Evolutionary conservation across 768 basidiomycete genomes (phyloP).

Genomic region (Tubosaeta sp.): DNA sequence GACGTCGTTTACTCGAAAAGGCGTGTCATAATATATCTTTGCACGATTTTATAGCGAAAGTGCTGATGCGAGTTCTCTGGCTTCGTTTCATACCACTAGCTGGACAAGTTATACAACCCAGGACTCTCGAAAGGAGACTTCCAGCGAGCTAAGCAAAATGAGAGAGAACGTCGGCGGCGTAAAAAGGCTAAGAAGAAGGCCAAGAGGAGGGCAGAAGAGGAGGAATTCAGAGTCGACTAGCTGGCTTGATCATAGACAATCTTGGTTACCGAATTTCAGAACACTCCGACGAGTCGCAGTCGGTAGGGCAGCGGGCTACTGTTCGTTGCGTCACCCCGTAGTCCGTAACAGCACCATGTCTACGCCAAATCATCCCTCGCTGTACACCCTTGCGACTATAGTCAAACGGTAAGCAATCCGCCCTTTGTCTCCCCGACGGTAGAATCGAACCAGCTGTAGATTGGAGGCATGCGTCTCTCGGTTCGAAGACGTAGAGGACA

Average conservation of each 20-base stretch:
- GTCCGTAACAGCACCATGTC: constrained; percentile 14
- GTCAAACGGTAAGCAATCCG: constrained; percentile 64
- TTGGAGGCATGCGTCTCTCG: constrained; percentile 92
- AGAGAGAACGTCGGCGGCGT: constrained; percentile 66
- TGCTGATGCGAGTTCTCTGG: constrained; percentile 16
- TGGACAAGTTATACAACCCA: constrained; percentile 70
- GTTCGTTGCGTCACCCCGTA: background rate
- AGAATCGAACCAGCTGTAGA: constrained; percentile 36
- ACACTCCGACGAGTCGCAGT: constrained; percentile 15
- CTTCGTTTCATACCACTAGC: constrained; percentile 35
- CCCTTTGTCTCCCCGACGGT: constrained; percentile 4
- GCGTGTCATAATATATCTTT: constrained; percentile 41
- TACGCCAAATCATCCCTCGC: constrained; percentile 40
- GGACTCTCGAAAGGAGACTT: constrained; percentile 71
- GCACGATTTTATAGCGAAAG: constrained; percentile 2
- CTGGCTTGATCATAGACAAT: background rate
- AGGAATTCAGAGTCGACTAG: constrained; percentile 13
- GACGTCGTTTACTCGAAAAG: constrained; percentile 72
- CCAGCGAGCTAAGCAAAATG: constrained; percentile 64
- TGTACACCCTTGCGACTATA: constrained; percentile 75
- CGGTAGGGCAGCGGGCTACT: constrained; percentile 1
- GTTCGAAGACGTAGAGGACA: constrained; percentile 86
- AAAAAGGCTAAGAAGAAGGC: constrained; percentile 79
- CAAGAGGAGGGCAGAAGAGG: constrained; percentile 24
- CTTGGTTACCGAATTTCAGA: constrained; percentile 4